These are phyloP conservation scores for Lactarius hengduanensis DNA, from an alignment of 768 basidiomycete species.

Conservation along the genomic window DNA sequence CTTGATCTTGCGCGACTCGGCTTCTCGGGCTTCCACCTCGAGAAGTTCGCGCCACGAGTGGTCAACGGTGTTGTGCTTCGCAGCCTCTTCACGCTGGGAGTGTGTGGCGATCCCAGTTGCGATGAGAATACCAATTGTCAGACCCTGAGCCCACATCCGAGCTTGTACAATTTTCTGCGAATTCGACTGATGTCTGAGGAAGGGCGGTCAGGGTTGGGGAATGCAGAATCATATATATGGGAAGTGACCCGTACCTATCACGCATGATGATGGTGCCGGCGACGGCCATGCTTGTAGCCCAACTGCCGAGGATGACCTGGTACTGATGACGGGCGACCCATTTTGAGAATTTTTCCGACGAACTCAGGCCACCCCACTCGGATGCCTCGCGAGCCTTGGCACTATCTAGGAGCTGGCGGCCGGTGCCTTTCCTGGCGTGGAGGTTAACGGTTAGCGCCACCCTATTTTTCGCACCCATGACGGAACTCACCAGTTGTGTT, in stretches of 20 bases:
- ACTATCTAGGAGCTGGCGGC: conserved; percentile 20
- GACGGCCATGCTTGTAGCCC: conserved; percentile 40
- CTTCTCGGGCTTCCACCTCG: conserved; percentile 26
- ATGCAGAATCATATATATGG: neutral
- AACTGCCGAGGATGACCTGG: conserved; percentile 39
- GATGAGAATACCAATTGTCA: conserved; percentile 74
- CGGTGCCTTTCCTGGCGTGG: conserved; percentile 15
- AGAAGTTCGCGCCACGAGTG: conserved; percentile 30
- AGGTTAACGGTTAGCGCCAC: neutral
- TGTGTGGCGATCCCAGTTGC: conserved; percentile 61
- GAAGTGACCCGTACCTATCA: conserved; percentile 30
- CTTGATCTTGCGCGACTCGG: conserved; percentile 23
- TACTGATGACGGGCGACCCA: conserved; percentile 40
- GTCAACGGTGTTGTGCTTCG: conserved; percentile 16
- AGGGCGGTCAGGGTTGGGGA: neutral
- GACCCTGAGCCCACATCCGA: conserved; percentile 85
- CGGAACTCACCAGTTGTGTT: conserved; percentile 35
- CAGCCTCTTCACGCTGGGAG: conserved; percentile 25
- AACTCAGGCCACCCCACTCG: conserved; percentile 33
- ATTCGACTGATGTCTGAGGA: conserved; percentile 35
- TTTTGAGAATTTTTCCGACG: conserved; percentile 34
- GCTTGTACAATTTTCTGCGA: conserved; percentile 66
- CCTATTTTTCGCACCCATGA: neutral
- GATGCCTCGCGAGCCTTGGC: conserved; percentile 32
- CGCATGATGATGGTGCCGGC: conserved; percentile 37